phyloP scores from a whole-genome alignment of 345 rosid genomes.

The Syzygium aqueum region DNA sequence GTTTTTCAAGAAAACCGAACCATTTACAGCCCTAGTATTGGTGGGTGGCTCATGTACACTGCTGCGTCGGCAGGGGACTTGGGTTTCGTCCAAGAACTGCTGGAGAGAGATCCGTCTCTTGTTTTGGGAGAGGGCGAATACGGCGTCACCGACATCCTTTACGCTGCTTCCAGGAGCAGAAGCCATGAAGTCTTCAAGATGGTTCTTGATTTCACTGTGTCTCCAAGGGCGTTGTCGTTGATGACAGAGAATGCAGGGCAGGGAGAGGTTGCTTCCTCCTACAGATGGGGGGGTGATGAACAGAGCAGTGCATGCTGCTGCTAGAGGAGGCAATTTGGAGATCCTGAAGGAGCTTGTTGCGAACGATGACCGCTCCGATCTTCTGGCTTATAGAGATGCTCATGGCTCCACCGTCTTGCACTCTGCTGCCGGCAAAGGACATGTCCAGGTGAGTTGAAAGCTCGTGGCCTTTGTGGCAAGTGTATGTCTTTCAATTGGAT shows the following conservation, averaged over 20 bases:
- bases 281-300: constrained; percentile 70
- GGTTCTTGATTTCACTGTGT: constrained; percentile 53
- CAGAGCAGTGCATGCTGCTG: constrained; percentile 78
- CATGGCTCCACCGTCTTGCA: constrained; percentile 77
- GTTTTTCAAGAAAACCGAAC: too few relatives aligned
- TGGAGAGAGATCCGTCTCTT: too few relatives aligned
- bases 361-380: constrained; percentile 19
- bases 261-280: constrained; percentile 51
- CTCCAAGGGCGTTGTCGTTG: constrained; percentile 36
- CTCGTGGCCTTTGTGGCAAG: not conserved
- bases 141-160: too few relatives aligned
- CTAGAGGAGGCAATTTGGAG: constrained; percentile 69
- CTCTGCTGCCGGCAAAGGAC: constrained; percentile 80
- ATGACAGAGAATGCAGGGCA: constrained; percentile 26
- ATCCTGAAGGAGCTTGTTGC: constrained; percentile 47
- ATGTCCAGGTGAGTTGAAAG: constrained; percentile 41
- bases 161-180: too few relatives aligned
- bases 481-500: not conserved
- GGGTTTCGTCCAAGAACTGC: constrained; percentile 45
- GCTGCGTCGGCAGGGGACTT: constrained; percentile 88
- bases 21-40: too few relatives aligned
- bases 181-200: too few relatives aligned
- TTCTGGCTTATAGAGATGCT: constrained; percentile 57
- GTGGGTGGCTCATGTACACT: constrained; percentile 88
- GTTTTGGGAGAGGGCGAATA: too few relatives aligned